Conservation (phyloP, 2,329 filamentous ascomycete genomes). For the Paramyrothecium roridum region DNA sequence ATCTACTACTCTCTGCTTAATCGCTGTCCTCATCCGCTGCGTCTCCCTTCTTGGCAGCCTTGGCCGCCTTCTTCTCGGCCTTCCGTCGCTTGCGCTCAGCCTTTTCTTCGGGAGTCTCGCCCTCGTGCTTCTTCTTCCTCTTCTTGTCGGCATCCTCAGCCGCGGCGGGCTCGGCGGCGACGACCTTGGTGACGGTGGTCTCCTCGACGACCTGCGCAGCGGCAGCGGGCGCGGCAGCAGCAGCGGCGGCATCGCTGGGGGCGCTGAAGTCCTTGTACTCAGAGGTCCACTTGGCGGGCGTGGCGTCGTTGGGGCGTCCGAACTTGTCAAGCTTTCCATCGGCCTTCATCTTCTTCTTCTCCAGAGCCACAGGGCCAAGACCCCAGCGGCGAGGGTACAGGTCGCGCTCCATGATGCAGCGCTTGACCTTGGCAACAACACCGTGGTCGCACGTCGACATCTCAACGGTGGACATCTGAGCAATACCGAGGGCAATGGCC, state of each 20-base stretch:
- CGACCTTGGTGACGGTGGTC: conserved; percentile 26
- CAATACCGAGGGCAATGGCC: conserved; percentile 93
- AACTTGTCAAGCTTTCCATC: conserved; percentile 98
- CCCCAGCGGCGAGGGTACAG: conserved; percentile 97
- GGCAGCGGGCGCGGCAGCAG: conserved; percentile 38
- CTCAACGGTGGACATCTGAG: conserved; percentile 97
- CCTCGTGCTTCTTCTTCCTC: conserved; percentile 79
- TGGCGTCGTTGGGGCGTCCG: conserved; percentile 86
- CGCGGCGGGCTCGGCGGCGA: conserved; percentile 31
- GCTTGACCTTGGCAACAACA: conserved; percentile 97
- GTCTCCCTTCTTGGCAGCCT: conserved; percentile 53
- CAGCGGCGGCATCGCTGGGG: conserved; percentile 38
- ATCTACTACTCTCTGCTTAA: conserved; percentile 21
- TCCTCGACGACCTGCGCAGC: conserved; percentile 31
- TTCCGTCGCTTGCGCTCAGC: conserved; percentile 58
- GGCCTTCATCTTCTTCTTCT: conserved; percentile 99
- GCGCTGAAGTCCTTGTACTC: conserved; percentile 89
- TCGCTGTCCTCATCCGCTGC: conserved; percentile 53
- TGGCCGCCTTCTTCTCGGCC: conserved; percentile 58
- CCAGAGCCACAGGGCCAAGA: conserved; percentile 83
- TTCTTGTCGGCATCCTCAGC: conserved; percentile 58
- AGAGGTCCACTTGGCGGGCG: conserved; percentile 86
- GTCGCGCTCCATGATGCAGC: conserved; percentile 99
- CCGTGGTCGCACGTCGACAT: conserved; percentile 96
- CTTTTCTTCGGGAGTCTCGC: conserved; percentile 69